Conservation (phyloP, 2,329 filamentous ascomycete species). For the Helicocarpus griseus region DNA sequence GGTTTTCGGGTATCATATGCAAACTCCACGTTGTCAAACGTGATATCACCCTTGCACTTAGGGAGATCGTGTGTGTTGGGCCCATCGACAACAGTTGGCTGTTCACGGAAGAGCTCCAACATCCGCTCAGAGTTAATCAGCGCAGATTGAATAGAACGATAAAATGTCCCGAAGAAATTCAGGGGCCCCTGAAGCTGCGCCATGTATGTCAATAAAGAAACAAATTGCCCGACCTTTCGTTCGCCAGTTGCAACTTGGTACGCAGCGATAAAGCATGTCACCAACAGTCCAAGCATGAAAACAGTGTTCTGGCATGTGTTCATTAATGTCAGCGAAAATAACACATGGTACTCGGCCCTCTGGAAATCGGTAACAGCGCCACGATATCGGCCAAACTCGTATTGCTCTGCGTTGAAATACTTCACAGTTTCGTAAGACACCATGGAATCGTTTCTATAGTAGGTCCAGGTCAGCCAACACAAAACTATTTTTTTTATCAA, state of each 20-base stretch:
- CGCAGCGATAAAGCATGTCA: slow-evolving; percentile 63
- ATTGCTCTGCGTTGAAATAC: slow-evolving; percentile 77
- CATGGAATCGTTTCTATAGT: slow-evolving; percentile 74
- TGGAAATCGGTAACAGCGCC: slow-evolving; percentile 63
- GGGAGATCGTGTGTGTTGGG: slow-evolving; percentile 54
- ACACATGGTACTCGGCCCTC: slow-evolving; percentile 63
- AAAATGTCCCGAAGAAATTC: slow-evolving; percentile 90
- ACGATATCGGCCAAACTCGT: slow-evolving; percentile 66
- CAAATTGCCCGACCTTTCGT: slow-evolving; percentile 60
- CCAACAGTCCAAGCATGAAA: slow-evolving; percentile 66
- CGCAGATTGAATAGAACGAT: slow-evolving; percentile 87
- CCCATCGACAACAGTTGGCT: slow-evolving; percentile 78
- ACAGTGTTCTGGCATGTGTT: slow-evolving; percentile 72
- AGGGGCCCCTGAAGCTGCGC: slow-evolving; percentile 70
- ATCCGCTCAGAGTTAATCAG: slow-evolving; percentile 97
- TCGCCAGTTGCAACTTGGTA: slow-evolving; percentile 64
- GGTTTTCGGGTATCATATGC: slow-evolving; percentile 80
- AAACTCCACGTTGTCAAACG: slow-evolving; percentile 83
- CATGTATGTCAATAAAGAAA: slow-evolving; percentile 65
- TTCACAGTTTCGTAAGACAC: slow-evolving; percentile 96
- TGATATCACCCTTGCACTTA: slow-evolving; percentile 68
- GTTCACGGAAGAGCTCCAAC: slow-evolving; percentile 91
- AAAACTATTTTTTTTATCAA: neutral
- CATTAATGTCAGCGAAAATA: slow-evolving; percentile 67
- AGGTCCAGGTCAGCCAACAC: neutral